A percentile compares a stretch with the other conserved stretches of the same genome.
These are phyloP conservation scores for Scheffersomyces segobiensis DNA, from an alignment of 1,139 yeast genomes.

Conservation along the genomic window DNA sequence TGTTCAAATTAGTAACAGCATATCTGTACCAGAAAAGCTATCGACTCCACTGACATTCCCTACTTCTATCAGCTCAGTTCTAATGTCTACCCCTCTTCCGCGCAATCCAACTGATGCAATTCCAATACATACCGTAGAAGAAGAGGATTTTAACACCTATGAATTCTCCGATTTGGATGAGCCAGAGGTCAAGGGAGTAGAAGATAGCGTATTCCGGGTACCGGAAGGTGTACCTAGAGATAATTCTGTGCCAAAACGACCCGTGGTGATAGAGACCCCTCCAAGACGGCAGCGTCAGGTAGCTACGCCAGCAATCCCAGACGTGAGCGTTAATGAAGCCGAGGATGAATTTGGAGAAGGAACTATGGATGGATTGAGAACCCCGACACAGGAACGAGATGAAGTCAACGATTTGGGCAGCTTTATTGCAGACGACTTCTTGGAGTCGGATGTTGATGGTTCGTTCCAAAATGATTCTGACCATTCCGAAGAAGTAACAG, in stretches of 20 bases:
- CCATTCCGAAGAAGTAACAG: conserved; percentile 15
- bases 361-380: conserved; percentile 39
- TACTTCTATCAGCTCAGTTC: not conserved
- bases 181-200: not conserved
- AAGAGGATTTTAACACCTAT: conserved; percentile 4
- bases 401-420: conserved; percentile 31
- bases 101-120: conserved; percentile 1
- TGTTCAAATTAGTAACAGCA: not conserved
- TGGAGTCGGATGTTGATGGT: conserved; percentile 12
- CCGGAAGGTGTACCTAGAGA: conserved; percentile 3
- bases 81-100: not conserved
- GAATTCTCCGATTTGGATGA: conserved; percentile 10
- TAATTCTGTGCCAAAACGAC: not conserved
- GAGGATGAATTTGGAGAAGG: conserved; percentile 46
- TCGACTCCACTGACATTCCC: not conserved
- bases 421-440: conserved; percentile 33
- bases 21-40: not conserved
- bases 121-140: not conserved
- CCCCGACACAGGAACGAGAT: conserved; percentile 40
- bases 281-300: not conserved
- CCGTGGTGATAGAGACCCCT: not conserved
- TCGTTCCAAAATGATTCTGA: conserved; percentile 8
- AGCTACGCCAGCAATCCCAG: not conserved
- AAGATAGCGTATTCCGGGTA: conserved; percentile 4
- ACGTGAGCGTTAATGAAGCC: conserved; percentile 15